Evolutionary conservation across 257 asterid species (phyloP), one percentile per base, ranked within the genome.

Genomic region (Schizonepeta tenuifolia): DNA sequence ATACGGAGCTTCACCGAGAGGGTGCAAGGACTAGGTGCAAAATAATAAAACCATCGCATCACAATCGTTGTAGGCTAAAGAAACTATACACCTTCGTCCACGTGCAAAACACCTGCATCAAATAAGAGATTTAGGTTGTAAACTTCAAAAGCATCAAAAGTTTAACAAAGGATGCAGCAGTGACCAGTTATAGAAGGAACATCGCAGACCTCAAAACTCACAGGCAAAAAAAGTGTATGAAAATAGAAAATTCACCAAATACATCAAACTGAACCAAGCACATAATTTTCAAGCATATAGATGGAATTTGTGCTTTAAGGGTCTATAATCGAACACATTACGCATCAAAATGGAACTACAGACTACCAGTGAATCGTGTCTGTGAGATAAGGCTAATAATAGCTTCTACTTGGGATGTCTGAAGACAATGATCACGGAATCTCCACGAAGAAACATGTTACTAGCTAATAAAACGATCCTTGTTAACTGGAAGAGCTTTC

Each of bases 361-460:
- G 53, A 26, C 31, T 56, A 58, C 46, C 62, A 26, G 22, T 44
- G 1, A 58, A 26, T 11, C 57, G 64, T 46, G 61, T 51, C 46
- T 54, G 44, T 40, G n/a, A 59, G 26, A 73, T 47, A 55, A 74
- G 40, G 31, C 18, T 5, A 51, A 17, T 5, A 51, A 17, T 83
- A 88, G 92, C 94, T 66, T 59, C 76, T 69, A 92, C 89, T 92
- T 91, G 0, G 96, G 97, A 67, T 91, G 89, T 58, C 95, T 78
- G 76, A 86, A 95, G 75, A 89, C 97, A 79, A 89, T 91, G 87
- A 89, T 87, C 74, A 91, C 97, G 24, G 97, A 91, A 78, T 91
- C 97, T 66, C 97, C 97, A 33, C 97, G 92, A 71, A 91, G 96
- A 62, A 91, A 91, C 97, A 91, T 91, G 79, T 91, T 89, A 77